phyloP scores from a whole-genome alignment of 441 rosid genomes.

The Euphorbia neoarborescens region DNA sequence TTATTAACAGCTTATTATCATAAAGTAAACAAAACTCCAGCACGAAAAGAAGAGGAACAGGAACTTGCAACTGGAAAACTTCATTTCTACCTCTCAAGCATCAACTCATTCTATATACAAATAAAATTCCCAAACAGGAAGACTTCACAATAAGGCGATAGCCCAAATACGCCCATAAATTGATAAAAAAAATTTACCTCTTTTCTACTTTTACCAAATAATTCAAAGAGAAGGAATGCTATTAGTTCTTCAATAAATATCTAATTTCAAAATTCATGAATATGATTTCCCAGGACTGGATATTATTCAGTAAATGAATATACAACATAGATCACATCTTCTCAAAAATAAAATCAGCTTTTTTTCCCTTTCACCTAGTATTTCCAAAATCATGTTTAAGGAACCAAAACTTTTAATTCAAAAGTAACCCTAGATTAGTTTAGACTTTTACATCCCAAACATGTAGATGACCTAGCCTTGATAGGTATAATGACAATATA shows the following conservation, averaged over 20 bases:
- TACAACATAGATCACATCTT: background rate
- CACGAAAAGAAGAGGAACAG: background rate
- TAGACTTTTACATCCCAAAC: background rate
- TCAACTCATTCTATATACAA: background rate
- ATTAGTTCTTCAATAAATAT: background rate
- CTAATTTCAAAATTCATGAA: background rate
- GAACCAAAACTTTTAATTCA: background rate
- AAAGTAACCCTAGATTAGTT: background rate
- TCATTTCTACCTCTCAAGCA: background rate
- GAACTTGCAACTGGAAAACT: background rate
- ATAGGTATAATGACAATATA: background rate
- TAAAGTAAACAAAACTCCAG: background rate
- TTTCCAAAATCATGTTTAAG: no score
- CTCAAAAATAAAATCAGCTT: background rate
- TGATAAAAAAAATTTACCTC: background rate
- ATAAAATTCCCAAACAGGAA: background rate
- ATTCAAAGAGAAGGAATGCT: background rate
- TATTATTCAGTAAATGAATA: background rate
- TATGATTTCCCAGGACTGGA: background rate
- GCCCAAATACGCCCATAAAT: background rate
- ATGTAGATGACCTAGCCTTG: background rate
- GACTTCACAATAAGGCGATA: background rate
- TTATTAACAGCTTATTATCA: background rate
- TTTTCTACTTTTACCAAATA: background rate
- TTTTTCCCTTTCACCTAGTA: background rate